phyloP scores from a whole-genome alignment of 495 filamentous ascomycete species.

The Neurospora sp. region DNA sequence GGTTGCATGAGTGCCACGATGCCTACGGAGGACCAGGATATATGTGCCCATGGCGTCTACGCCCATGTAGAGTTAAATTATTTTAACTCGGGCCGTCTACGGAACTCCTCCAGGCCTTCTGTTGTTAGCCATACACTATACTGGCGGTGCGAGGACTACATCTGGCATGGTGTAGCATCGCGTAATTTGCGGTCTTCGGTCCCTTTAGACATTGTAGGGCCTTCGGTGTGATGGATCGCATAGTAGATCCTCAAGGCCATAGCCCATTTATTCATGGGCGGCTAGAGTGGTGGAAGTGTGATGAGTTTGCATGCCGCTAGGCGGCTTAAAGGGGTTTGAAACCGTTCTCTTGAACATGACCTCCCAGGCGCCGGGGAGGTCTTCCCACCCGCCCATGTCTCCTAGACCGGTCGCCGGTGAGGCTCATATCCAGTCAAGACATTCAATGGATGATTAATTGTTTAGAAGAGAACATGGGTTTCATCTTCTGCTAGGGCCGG shows the following conservation, averaged over 20 bases:
- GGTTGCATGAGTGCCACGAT: not conserved
- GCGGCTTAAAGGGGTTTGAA: not conserved
- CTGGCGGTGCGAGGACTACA: not conserved
- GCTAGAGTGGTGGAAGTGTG: not conserved
- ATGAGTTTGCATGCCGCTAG: not conserved
- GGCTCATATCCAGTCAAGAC: not conserved
- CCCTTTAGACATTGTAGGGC: not conserved
- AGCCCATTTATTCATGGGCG: not conserved
- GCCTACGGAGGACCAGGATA: not conserved
- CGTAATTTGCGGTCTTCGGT: not conserved
- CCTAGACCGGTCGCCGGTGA: not conserved
- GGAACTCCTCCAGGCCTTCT: not conserved
- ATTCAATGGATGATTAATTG: not conserved
- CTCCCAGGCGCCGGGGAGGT: not conserved
- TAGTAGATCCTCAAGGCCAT: not conserved
- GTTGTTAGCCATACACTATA: not conserved
- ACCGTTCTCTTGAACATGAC: not conserved
- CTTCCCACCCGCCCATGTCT: not conserved
- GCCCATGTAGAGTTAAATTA: not conserved
- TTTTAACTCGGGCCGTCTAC: not conserved
- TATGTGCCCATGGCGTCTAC: not conserved
- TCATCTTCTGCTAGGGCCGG: constrained; percentile 12
- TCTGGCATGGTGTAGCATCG: not conserved
- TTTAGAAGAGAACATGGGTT: not conserved
- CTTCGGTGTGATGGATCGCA: not conserved